These are phyloP conservation scores for Dalbergia cultrata DNA, from an alignment of 306 rosid species.

Conservation along the genomic window DNA sequence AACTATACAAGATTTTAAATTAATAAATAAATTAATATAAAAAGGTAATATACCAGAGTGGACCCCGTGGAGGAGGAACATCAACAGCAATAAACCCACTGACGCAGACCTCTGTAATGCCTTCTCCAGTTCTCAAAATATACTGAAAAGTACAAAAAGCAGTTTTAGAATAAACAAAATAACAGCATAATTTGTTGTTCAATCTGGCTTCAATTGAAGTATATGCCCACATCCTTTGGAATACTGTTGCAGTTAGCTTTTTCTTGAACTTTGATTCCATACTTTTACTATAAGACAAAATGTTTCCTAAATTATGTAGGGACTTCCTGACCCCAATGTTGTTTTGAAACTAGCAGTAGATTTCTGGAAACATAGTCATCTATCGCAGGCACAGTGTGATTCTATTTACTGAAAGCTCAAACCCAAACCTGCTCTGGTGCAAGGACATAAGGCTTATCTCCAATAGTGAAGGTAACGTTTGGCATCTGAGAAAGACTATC, in stretches of 20 bases:
- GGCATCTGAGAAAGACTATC: conserved; percentile 70
- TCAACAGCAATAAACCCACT: conserved; percentile 83
- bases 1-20: conserved; percentile 17
- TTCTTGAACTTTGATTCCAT: conserved; percentile 15
- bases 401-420: conserved; percentile 16
- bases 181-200: conserved; percentile 34
- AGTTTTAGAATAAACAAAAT: conserved; percentile 23
- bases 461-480: conserved; percentile 73
- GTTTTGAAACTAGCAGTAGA: not conserved
- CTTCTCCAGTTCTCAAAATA: conserved; percentile 73
- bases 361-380: not conserved
- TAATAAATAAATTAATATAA: not conserved
- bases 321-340: not conserved
- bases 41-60: conserved; percentile 69
- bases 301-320: not conserved
- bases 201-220: conserved; percentile 10
- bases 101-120: conserved; percentile 65
- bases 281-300: not conserved
- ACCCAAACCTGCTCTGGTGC: conserved; percentile 81
- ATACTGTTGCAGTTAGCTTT: not conserved
- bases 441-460: conserved; percentile 63
- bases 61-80: conserved; percentile 78
- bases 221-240: conserved; percentile 5
- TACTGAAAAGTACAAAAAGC: conserved; percentile 62
- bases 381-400: not conserved